Evolutionary conservation across 148 eudicot genomes (phyloP).

Genomic region (Cornus controversa): DNA sequence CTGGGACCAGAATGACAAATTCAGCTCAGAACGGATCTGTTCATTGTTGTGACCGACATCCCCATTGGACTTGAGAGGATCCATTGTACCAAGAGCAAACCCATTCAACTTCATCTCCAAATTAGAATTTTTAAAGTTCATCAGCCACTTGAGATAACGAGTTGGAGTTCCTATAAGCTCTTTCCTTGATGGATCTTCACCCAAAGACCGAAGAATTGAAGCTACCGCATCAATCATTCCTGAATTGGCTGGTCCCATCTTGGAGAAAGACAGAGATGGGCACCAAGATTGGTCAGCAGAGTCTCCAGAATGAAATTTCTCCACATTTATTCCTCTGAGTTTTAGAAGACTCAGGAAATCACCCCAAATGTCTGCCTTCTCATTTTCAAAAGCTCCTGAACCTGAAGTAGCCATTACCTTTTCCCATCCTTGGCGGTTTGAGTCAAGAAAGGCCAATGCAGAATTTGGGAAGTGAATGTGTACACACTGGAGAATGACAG

Average conservation of each 20-base stretch:
- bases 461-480: constrained; percentile 66
- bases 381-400: constrained; percentile 59
- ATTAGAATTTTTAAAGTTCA: constrained; percentile 55
- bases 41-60: constrained; percentile 12
- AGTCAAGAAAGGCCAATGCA: constrained; percentile 46
- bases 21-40: constrained; percentile 47
- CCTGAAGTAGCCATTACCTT: constrained; percentile 56
- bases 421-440: constrained; percentile 44
- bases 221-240: constrained; percentile 59
- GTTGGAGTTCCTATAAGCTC: constrained; percentile 76
- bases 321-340: constrained; percentile 34
- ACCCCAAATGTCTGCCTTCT: constrained; percentile 48
- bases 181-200: constrained; percentile 78
- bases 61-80: constrained; percentile 32
- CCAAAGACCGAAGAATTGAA: constrained; percentile 59
- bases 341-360: constrained; percentile 64
- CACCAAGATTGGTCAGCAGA: constrained; percentile 50
- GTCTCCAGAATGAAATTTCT: constrained; percentile 25
- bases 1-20: constrained; percentile 78
- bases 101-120: constrained; percentile 71
- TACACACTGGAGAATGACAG: constrained; percentile 65
- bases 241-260: constrained; percentile 32
- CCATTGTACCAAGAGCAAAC: constrained; percentile 23
- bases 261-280: constrained; percentile 41
- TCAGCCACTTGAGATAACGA: constrained; percentile 71